These are phyloP conservation scores for Potentilla sterilis DNA, from an alignment of 306 rosid genomes.

Conservation along the genomic window DNA sequence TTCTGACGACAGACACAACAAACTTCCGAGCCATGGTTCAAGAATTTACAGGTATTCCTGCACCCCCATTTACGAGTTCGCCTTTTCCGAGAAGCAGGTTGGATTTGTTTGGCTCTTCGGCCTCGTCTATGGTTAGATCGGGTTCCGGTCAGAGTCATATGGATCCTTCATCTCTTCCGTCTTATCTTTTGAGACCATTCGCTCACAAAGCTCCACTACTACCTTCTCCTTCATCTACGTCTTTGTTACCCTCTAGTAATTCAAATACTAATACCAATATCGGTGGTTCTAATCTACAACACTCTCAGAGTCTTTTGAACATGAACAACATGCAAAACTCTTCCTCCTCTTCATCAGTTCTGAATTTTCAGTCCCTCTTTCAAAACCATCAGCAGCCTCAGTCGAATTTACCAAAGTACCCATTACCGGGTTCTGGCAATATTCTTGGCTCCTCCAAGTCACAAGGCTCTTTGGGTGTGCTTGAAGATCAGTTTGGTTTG, in stretches of 20 bases:
- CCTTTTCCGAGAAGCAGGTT: constrained; percentile 63
- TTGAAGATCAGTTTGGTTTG: constrained; percentile 52
- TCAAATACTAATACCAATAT: constrained; percentile 4
- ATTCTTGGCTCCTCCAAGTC: constrained; percentile 27
- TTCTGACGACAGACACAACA: constrained; percentile 79
- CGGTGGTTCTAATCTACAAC: constrained; percentile 16
- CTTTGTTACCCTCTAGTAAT: constrained; percentile 20
- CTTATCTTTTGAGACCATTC: constrained; percentile 75
- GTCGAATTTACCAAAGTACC: constrained; percentile 26
- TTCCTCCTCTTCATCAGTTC: constrained; percentile 21
- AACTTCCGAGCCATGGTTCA: constrained; percentile 99
- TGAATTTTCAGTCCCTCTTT: constrained; percentile 53
- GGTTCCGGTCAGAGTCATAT: constrained; percentile 21
- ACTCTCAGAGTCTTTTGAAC: constrained; percentile 32
- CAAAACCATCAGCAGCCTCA: constrained; percentile 21
- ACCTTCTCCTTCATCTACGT: constrained; percentile 19
- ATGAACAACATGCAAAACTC: constrained; percentile 45
- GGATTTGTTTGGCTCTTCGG: constrained; percentile 59
- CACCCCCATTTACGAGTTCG: constrained; percentile 76
- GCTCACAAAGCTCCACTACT: constrained; percentile 52
- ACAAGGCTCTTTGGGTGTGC: constrained; percentile 33
- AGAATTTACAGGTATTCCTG: constrained; percentile 96
- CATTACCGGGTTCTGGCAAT: constrained; percentile 21
- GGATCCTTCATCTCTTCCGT: constrained; percentile 39
- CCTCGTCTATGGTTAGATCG: constrained; percentile 29